Evolutionary conservation across 306 rosid genomes (phyloP).

Genomic region (Dryas drummondii): DNA sequence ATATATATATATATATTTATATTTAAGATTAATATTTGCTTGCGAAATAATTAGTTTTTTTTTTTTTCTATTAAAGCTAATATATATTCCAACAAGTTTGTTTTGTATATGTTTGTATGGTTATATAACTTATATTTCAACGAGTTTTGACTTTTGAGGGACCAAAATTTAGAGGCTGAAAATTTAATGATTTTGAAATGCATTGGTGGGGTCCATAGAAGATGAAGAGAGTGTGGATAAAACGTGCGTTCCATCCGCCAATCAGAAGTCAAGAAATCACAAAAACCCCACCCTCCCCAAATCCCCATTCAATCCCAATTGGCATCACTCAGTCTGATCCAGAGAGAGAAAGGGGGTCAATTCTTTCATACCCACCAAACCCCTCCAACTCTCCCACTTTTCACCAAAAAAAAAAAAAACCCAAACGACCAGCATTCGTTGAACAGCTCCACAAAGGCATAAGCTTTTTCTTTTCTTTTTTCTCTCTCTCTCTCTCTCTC

Average conservation of each 20-base stretch:
- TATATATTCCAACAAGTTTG: no score
- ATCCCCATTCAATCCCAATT: conserved; percentile 3
- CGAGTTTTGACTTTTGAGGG: no score
- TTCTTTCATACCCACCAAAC: conserved; percentile 1
- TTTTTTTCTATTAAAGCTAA: no score
- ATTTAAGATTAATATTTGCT: no score
- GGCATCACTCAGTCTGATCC: neutral
- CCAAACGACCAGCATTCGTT: neutral
- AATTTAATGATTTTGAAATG: neutral
- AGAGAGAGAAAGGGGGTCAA: conserved; percentile 8
- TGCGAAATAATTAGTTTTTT: no score
- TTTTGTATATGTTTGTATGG: no score
- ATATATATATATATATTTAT: no score
- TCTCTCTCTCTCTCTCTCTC: neutral
- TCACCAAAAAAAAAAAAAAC: neutral
- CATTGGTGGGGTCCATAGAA: conserved; percentile 16
- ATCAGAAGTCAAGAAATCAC: conserved; percentile 69
- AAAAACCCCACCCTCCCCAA: conserved; percentile 17
- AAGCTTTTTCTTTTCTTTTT: no score
- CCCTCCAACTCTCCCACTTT: neutral
- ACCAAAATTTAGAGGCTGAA: neutral
- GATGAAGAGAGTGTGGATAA: conserved; percentile 75
- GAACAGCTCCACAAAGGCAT: neutral
- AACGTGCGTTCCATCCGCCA: conserved; percentile 62
- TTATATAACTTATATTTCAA: no score